Conservation (phyloP, 129 eudicot species). For the Deinandra increscens region DNA sequence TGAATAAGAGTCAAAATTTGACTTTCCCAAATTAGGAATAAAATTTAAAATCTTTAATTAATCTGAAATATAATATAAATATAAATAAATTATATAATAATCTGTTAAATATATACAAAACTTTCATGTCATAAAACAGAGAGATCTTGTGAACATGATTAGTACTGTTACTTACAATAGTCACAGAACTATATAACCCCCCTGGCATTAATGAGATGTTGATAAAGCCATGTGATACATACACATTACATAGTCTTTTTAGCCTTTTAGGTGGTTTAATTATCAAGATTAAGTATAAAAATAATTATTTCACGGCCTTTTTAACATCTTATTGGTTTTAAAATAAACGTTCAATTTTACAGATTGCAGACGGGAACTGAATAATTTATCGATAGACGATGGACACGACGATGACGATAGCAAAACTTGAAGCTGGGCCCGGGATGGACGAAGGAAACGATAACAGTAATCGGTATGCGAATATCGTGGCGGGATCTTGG, state of each 20-base stretch:
- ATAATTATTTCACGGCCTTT: too few relatives aligned
- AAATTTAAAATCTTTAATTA: neutral
- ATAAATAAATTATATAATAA: neutral
- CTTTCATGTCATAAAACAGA: neutral
- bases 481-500: slow-evolving; percentile 61
- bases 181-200: slow-evolving; percentile 26
- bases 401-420: slow-evolving; percentile 11
- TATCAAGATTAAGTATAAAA: too few relatives aligned
- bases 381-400: slow-evolving; percentile 18
- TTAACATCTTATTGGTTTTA: too few relatives aligned
- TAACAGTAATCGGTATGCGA: slow-evolving; percentile 40
- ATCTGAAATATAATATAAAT: neutral
- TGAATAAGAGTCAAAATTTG: neutral
- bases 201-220: slow-evolving; percentile 19
- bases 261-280: slow-evolving; percentile 11
- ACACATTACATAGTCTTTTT: slow-evolving; percentile 18
- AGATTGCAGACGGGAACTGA: slow-evolving; percentile 41
- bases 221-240: slow-evolving; percentile 27
- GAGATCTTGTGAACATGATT: slow-evolving; percentile 15
- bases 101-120: neutral
- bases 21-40: too few relatives aligned
- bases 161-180: neutral
- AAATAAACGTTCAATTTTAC: neutral
- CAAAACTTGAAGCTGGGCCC: slow-evolving; percentile 26
- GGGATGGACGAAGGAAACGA: slow-evolving; percentile 30